Conservation (phyloP, 345 rosid species). For the Camelina neglecta region DNA sequence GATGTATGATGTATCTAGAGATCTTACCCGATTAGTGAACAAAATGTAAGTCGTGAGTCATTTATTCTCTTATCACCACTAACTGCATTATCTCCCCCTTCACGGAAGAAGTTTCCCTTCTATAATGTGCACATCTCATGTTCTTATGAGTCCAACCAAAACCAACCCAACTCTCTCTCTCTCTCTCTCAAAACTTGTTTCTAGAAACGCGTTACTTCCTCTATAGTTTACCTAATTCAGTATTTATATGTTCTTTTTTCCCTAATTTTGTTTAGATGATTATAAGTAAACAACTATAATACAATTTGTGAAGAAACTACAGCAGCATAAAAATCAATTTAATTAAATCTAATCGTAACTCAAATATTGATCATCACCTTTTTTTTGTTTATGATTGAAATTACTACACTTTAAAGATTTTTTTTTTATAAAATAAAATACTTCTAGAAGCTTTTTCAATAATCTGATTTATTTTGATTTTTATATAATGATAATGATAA, state of each 20-base stretch:
- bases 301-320: not conserved
- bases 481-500: not conserved
- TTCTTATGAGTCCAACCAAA: conserved; percentile 4
- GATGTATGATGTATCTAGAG: not conserved
- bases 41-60: not conserved
- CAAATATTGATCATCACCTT: not conserved
- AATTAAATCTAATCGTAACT: not conserved
- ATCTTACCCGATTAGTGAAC: conserved; percentile 1
- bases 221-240: not conserved
- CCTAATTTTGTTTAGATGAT: not conserved
- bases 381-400: not conserved
- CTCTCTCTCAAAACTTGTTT: conserved; percentile 7
- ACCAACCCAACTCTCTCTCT: not conserved
- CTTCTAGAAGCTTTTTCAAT: not conserved
- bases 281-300: not conserved
- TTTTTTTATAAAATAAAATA: not conserved
- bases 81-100: not conserved
- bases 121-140: not conserved
- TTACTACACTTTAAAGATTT: not conserved
- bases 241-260: not conserved
- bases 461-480: not conserved
- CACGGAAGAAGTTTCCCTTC: not conserved
- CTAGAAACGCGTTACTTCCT: not conserved
- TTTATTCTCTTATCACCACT: not conserved
- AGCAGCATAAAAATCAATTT: not conserved